A percentile compares a stretch with the other conserved stretches of the same genome.
Evolutionary conservation across 805 yeast species (phyloP).

Genomic region (Ogataea nakhonphanomensis): DNA sequence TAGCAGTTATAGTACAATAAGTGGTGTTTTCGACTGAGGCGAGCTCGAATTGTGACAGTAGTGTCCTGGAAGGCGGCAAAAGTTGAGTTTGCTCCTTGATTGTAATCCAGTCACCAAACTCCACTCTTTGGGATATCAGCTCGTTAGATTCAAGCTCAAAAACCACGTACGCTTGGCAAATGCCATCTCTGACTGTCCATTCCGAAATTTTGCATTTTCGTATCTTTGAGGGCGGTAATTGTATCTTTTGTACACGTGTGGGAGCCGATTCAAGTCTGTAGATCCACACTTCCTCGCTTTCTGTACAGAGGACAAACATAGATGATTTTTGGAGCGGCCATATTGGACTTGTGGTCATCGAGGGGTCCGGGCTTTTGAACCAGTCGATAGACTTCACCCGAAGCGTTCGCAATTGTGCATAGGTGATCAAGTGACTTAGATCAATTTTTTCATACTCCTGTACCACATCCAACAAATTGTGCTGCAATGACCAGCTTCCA

Average conservation of each 20-base stretch:
- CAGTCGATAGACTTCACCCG: slow-evolving; percentile 27
- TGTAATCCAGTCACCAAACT: slow-evolving; percentile 1
- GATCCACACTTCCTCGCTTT: slow-evolving; percentile 14
- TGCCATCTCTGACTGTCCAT: slow-evolving; percentile 8
- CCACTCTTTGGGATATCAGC: slow-evolving; percentile 9
- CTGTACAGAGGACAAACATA: slow-evolving; percentile 16
- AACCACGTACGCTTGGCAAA: slow-evolving; percentile 7
- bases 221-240: slow-evolving; percentile 6
- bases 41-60: slow-evolving; percentile 15
- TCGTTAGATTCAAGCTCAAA: slow-evolving; percentile 12
- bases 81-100: slow-evolving; percentile 3
- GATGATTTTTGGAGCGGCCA: slow-evolving; percentile 15
- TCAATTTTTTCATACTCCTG: slow-evolving; percentile 15
- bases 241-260: slow-evolving; percentile 6
- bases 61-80: slow-evolving; percentile 5
- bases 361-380: slow-evolving; percentile 8
- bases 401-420: slow-evolving; percentile 14
- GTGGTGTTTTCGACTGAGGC: slow-evolving; percentile 1
- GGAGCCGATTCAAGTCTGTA: slow-evolving; percentile 11
- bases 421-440: slow-evolving; percentile 12
- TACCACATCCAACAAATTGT: slow-evolving; percentile 14
- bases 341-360: slow-evolving; percentile 3
- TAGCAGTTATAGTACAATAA: slow-evolving; percentile 9
- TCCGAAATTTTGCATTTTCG: slow-evolving; percentile 15
- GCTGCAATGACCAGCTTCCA: slow-evolving; percentile 17